Evolutionary conservation across 345 rosid genomes (phyloP).

Genomic region (Eucalyptus curtisii): DNA sequence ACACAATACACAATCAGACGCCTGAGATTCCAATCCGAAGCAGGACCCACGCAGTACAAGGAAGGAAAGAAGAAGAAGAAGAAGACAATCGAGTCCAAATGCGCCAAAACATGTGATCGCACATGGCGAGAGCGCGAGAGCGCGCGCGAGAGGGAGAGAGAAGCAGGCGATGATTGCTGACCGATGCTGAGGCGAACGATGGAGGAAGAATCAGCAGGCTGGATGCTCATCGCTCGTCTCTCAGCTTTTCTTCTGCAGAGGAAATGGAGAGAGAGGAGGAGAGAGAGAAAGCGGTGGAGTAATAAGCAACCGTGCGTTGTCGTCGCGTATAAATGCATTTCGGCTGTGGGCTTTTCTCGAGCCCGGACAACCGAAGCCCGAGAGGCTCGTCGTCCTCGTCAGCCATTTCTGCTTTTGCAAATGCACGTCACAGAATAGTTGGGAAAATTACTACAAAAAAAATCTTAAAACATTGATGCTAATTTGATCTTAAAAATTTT

Average conservation of each 20-base stretch:
- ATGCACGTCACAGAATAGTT: neutral
- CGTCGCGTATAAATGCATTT: neutral
- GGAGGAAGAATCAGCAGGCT: constrained; percentile 15
- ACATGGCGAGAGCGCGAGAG: neutral
- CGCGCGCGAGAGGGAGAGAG: neutral
- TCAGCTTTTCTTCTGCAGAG: neutral
- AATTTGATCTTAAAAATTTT: too few species aligned
- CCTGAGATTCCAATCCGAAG: neutral
- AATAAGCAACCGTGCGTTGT: too few species aligned
- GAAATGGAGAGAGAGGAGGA: neutral
- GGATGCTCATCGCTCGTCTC: neutral
- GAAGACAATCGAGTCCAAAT: neutral
- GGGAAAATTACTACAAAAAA: too few species aligned
- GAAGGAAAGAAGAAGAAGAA: neutral
- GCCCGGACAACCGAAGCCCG: neutral
- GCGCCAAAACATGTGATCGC: neutral
- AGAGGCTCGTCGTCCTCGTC: neutral
- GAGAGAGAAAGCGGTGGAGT: neutral
- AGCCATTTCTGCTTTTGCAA: neutral
- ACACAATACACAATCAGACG: neutral
- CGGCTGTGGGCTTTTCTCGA: neutral
- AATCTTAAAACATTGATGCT: accelerated
- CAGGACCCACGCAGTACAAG: neutral
- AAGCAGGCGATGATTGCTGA: neutral
- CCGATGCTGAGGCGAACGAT: constrained; percentile 76